Percentiles rank a stretch among this genome's conserved stretches.
Conservation (phyloP, 2,329 filamentous ascomycete genomes). For the Colletotrichum brevisporum region DNA sequence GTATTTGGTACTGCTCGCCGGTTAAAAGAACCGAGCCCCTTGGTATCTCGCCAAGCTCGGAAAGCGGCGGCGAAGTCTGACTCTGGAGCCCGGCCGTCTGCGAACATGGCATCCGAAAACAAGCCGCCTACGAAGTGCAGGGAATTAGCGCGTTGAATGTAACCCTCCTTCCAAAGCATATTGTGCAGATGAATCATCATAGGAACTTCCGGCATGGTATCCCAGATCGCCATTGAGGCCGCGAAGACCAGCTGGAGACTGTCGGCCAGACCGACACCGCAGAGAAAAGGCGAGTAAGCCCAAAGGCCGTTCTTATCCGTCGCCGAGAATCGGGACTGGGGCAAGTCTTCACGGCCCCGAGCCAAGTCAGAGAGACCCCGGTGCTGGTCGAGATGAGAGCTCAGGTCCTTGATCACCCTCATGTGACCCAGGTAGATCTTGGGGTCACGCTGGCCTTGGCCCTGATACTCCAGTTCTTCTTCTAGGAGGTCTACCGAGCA, state of each 20-base stretch:
- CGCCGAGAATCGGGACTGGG: slow-evolving; percentile 57
- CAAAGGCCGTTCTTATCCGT: slow-evolving; percentile 60
- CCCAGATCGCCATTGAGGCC: slow-evolving; percentile 54
- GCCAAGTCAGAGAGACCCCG: background rate
- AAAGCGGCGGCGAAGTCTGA: too few relatives aligned
- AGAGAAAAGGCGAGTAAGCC: slow-evolving; percentile 64
- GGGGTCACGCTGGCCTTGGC: too few relatives aligned
- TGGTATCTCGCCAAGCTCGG: too few relatives aligned
- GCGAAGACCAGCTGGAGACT: slow-evolving; percentile 57
- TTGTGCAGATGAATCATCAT: slow-evolving; percentile 62
- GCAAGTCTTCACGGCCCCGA: slow-evolving; percentile 40
- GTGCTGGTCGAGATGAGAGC: background rate
- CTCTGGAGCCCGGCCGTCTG: too few relatives aligned
- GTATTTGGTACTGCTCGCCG: too few relatives aligned
- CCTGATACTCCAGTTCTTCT: too few relatives aligned
- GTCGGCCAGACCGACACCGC: slow-evolving; percentile 60
- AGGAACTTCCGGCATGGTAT: slow-evolving; percentile 55
- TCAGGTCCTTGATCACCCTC: background rate
- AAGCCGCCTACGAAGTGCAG: background rate
- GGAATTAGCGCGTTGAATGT: background rate
- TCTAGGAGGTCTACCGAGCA: too few relatives aligned
- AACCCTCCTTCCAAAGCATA: slow-evolving; percentile 50
- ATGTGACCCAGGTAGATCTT: too few relatives aligned
- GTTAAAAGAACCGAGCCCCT: too few relatives aligned
- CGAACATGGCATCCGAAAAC: too few relatives aligned